phyloP scores from a whole-genome alignment of 345 rosid species.

The Arabis hirsuta region DNA sequence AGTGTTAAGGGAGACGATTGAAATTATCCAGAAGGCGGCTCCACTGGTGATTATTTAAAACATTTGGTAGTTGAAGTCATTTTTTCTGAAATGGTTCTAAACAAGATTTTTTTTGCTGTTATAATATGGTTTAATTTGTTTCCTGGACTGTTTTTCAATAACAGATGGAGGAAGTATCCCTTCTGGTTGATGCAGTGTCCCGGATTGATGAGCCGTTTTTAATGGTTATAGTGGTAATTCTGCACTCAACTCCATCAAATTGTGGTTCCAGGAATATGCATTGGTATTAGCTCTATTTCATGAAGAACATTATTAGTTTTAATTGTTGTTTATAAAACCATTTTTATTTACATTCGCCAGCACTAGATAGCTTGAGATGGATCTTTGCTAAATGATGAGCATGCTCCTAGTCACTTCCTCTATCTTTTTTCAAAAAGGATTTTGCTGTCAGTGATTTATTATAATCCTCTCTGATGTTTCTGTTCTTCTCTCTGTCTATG shows the following conservation, averaged over 20 bases:
- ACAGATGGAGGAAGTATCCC: conserved; percentile 96
- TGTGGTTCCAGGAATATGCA: conserved; percentile 95
- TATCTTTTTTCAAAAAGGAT: conserved; percentile 23
- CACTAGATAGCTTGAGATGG: conserved; percentile 31
- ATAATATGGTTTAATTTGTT: conserved; percentile 47
- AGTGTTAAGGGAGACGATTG: conserved; percentile 61
- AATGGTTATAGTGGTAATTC: conserved; percentile 99
- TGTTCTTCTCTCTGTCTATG: background rate
- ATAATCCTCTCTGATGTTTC: background rate
- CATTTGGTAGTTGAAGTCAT: conserved; percentile 58
- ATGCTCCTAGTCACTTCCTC: conserved; percentile 23
- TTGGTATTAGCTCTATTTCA: conserved; percentile 95
- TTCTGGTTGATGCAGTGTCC: conserved; percentile 84
- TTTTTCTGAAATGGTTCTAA: conserved; percentile 40
- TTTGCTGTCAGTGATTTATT: background rate
- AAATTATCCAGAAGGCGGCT: conserved; percentile 80
- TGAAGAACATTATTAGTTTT: conserved; percentile 44
- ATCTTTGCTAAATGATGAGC: conserved; percentile 15
- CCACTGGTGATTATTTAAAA: conserved; percentile 76
- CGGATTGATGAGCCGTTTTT: conserved; percentile 95
- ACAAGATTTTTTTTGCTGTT: conserved; percentile 23
- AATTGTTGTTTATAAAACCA: too few species aligned
- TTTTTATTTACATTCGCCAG: conserved; percentile 44
- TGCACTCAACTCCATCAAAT: conserved; percentile 97
- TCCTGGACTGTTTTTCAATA: conserved; percentile 42